These are phyloP conservation scores for Aureobasidium sp. DNA, from an alignment of 2,329 filamentous ascomycete species.

Conservation along the genomic window DNA sequence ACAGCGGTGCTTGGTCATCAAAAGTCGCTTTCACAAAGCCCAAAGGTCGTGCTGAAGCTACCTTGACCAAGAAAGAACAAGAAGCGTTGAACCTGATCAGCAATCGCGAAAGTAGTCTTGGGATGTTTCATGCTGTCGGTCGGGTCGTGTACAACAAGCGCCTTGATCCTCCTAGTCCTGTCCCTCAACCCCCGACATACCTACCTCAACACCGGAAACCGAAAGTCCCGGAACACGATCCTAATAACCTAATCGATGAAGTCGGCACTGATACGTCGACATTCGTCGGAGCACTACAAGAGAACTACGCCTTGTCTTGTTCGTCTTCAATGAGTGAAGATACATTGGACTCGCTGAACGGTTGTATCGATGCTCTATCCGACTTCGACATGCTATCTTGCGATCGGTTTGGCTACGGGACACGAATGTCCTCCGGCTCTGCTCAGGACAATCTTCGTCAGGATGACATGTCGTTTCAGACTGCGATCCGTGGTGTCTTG, in stretches of 20 bases:
- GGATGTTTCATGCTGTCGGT: conserved; percentile 92
- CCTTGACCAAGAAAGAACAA: conserved; percentile 66
- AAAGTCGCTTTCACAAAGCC: conserved; percentile 62
- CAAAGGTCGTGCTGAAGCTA: conserved; percentile 49
- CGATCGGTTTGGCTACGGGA: conserved; percentile 57
- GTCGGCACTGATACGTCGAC: conserved; percentile 86
- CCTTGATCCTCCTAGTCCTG: conserved; percentile 42
- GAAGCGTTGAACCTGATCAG: conserved; percentile 74
- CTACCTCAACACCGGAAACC: conserved; percentile 36
- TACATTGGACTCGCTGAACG: conserved; percentile 69
- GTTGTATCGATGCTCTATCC: conserved; percentile 79
- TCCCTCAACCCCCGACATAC: conserved; percentile 37
- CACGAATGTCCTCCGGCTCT: conserved; percentile 39
- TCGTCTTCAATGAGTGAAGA: conserved; percentile 48
- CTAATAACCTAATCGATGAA: conserved; percentile 76
- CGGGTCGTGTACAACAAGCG: conserved; percentile 97
- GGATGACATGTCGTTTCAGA: conserved; percentile 89
- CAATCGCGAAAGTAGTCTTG: conserved; percentile 79
- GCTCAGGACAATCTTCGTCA: conserved; percentile 69
- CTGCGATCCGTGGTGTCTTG: conserved; percentile 75
- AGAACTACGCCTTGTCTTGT: conserved; percentile 87
- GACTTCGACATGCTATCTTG: conserved; percentile 78
- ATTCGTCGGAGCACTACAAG: conserved; percentile 82
- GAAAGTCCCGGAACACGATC: conserved; percentile 36
- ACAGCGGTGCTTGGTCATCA: conserved; percentile 64